These are phyloP conservation scores for Dovyalis caffra DNA, from an alignment of 345 rosid genomes.

Conservation along the genomic window DNA sequence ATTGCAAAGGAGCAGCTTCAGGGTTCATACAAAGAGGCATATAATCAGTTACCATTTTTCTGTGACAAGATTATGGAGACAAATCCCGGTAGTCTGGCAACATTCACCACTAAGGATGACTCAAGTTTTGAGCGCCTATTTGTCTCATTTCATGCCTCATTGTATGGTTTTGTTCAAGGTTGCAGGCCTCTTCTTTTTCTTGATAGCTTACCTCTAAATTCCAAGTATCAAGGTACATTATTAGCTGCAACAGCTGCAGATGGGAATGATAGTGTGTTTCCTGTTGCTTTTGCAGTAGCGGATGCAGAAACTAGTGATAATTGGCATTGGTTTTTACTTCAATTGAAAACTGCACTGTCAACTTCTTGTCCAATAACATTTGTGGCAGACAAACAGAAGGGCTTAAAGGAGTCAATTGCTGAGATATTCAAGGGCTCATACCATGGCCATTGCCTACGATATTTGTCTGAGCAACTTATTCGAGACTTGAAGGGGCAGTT, in stretches of 20 bases:
- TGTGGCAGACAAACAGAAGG: conserved; percentile 78
- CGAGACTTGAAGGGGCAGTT: conserved; percentile 82
- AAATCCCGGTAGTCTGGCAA: conserved; percentile 84
- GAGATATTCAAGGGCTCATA: conserved; percentile 59
- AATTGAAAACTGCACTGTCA: conserved; percentile 64
- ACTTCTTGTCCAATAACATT: conserved; percentile 66
- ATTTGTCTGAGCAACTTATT: conserved; percentile 69
- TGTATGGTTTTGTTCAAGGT: conserved; percentile 71
- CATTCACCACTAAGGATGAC: conserved; percentile 83
- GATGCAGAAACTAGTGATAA: conserved; percentile 76
- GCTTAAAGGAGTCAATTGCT: conserved; percentile 63
- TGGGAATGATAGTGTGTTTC: conserved; percentile 77
- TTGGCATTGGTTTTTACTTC: conserved; percentile 93
- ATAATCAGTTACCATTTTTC: conserved; percentile 69
- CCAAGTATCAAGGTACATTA: conserved; percentile 86
- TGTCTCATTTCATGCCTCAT: conserved; percentile 78
- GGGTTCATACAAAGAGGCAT: conserved; percentile 89
- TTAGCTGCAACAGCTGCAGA: conserved; percentile 87
- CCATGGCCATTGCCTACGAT: conserved; percentile 72
- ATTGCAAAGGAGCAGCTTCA: conserved; percentile 96
- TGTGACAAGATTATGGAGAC: conserved; percentile 84
- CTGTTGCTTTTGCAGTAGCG: conserved; percentile 80
- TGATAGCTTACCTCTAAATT: conserved; percentile 71
- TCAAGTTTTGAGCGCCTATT: conserved; percentile 91
- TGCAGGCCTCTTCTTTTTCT: conserved; percentile 94